Base-by-base conservation (phyloP, 192 early-diverging fungal genomes). In the Coemansia sp. region DNA sequence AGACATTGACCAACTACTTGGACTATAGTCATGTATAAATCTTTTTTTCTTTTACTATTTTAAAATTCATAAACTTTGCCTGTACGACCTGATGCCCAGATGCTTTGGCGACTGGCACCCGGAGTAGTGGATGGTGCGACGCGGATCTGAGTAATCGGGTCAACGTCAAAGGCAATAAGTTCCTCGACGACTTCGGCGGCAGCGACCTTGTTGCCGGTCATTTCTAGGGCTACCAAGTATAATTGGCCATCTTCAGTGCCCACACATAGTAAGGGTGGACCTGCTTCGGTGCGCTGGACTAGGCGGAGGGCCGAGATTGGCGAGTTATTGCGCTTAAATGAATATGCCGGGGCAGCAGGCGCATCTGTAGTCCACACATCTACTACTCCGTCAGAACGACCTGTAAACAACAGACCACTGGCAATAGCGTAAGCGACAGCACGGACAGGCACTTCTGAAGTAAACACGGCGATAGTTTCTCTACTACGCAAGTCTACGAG, bases 191-290 rank as follows among this genome's bases (percentile, higher is more conserved):
- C 46, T 34, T 73, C 60, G 1, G 57, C 76, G 1, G 20, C 22
- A 1, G 31, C 54, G 10, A 65, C 49, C 1, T 20, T 55, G 33
- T 47, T 51, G 13, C 62, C 43, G 15, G 65, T 20, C 2, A 34
- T 5, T 3, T 47, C 55, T 0, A 67, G 13, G 0, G 73, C 54
- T 15, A 49, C 73, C 34, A 78, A 11, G 31, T 63, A 83, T 18
- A 83, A 55, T 65, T 83, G 81, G 20, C 81, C 81, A 29, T 83
- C 81, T 54, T 78, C 76, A n/a, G 81, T 72, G 43, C 72, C 76
- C 2, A 78, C 73, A 41, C 81, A 83, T 13, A 75, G 61, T 5
- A 67, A 55, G 33, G 81, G 70, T 0, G 31, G n/a, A 11, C 46
- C 49, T 1, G 43, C 20, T 3, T 69, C 16, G 7, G 36, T 54